These are phyloP conservation scores for Aspergillus quadricinctus DNA, from an alignment of 2,329 filamentous ascomycete genomes.

Conservation along the genomic window DNA sequence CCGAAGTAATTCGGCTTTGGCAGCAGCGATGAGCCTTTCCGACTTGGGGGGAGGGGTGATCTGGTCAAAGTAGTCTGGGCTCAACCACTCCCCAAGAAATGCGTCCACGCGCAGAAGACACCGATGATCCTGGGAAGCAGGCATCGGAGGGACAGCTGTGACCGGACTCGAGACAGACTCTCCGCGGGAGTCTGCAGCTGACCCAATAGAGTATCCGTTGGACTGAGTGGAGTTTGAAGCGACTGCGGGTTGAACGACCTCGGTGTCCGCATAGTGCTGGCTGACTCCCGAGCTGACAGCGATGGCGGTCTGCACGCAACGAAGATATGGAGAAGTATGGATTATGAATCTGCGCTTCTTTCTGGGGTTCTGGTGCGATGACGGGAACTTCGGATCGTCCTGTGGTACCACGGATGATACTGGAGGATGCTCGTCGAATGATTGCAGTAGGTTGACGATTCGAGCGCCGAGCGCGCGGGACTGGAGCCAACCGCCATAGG, in stretches of 20 bases:
- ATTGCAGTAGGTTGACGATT: slow-evolving; percentile 68
- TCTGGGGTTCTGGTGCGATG: slow-evolving; percentile 18
- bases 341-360: slow-evolving; percentile 74
- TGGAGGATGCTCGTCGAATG: slow-evolving; percentile 34
- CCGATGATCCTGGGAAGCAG: slow-evolving; percentile 12
- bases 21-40: slow-evolving; percentile 78
- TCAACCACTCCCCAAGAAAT: slow-evolving; percentile 93
- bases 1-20: slow-evolving; percentile 80
- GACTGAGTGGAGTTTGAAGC: not conserved
- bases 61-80: slow-evolving; percentile 85
- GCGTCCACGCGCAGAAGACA: slow-evolving; percentile 71
- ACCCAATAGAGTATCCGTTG: not conserved
- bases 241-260: slow-evolving; percentile 5
- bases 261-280: slow-evolving; percentile 31
- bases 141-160: not conserved
- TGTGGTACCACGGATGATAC: slow-evolving; percentile 4
- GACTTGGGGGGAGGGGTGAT: slow-evolving; percentile 87
- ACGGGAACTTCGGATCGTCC: slow-evolving; percentile 2
- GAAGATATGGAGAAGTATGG: slow-evolving; percentile 88
- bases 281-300: slow-evolving; percentile 81
- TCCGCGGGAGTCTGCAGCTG: not conserved
- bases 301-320: slow-evolving; percentile 88
- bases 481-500: slow-evolving; percentile 91
- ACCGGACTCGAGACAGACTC: slow-evolving; percentile 1
- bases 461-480: slow-evolving; percentile 74